A percentile compares a stretch with the other conserved stretches of the same genome.
phyloP scores from a whole-genome alignment of 345 rosid species.

The Arabis hirsuta region DNA sequence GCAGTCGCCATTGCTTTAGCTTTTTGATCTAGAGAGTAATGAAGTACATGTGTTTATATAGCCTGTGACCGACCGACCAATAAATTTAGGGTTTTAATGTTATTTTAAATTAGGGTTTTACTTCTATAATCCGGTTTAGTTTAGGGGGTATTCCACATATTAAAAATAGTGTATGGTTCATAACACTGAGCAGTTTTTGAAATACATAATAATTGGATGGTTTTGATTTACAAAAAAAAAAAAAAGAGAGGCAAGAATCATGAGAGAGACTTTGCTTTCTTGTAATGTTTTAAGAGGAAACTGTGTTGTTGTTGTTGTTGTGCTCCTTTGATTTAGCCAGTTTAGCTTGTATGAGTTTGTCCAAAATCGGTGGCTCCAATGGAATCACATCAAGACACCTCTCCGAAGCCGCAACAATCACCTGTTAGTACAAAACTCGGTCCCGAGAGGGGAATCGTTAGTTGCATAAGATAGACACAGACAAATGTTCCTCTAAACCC shows the following conservation, averaged over 20 bases:
- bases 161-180: neutral
- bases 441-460: conserved; percentile 9
- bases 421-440: conserved; percentile 53
- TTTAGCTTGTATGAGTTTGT: conserved; percentile 90
- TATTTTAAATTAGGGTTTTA: neutral
- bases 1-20: conserved; percentile 36
- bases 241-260: conserved; percentile 17
- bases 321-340: conserved; percentile 63
- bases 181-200: neutral
- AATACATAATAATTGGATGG: conserved; percentile 1
- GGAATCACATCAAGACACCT: conserved; percentile 93
- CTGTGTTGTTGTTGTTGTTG: conserved; percentile 41
- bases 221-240: conserved; percentile 22
- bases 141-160: no score
- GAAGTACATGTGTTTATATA: neutral
- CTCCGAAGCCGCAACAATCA: conserved; percentile 91
- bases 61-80: conserved; percentile 16
- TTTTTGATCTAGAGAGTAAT: neutral
- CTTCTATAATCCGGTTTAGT: no score
- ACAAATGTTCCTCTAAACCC: neutral
- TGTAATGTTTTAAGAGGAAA: conserved; percentile 30
- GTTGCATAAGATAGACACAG: conserved; percentile 6
- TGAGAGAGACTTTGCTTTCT: conserved; percentile 4
- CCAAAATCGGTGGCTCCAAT: conserved; percentile 91
- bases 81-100: no score